Evolutionary conservation across 2,329 filamentous ascomycete genomes (phyloP).

Genomic region (Golovinomyces cichoracearum): DNA sequence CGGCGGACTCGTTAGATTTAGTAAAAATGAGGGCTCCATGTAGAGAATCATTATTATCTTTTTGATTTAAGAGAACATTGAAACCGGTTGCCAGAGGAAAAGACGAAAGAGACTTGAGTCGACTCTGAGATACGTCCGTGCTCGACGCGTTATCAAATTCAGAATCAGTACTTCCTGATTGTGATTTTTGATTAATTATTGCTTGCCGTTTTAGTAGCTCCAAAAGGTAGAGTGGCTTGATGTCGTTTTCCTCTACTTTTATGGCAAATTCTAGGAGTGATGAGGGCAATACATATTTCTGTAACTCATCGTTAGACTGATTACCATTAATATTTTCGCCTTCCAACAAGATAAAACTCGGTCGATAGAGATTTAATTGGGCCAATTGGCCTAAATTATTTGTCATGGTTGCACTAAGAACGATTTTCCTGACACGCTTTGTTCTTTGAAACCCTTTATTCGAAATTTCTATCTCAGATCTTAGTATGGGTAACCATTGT

Average conservation of each 20-base stretch:
- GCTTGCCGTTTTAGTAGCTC: conserved; percentile 39
- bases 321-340: conserved; percentile 5
- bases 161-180: conserved; percentile 4
- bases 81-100: conserved; percentile 1
- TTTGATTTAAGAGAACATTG: background rate
- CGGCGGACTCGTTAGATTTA: conserved; percentile 65
- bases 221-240: conserved; percentile 68
- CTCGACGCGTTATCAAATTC: background rate
- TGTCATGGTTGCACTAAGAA: conserved; percentile 83
- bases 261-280: conserved; percentile 38
- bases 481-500: conserved; percentile 56
- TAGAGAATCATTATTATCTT: conserved; percentile 2
- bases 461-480: conserved; percentile 26
- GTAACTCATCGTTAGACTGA: conserved; percentile 10
- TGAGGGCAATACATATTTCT: conserved; percentile 31
- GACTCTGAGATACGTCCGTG: conserved; percentile 3
- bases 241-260: conserved; percentile 38
- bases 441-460: conserved; percentile 3
- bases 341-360: conserved; percentile 52
- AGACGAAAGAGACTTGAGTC: background rate
- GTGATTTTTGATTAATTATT: conserved; percentile 16
- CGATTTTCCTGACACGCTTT: conserved; percentile 41
- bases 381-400: conserved; percentile 57
- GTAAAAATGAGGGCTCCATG: conserved; percentile 51
- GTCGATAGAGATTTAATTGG: conserved; percentile 43